Conservation (phyloP, 1,139 yeast genomes). For the Geotrichum australiense region DNA sequence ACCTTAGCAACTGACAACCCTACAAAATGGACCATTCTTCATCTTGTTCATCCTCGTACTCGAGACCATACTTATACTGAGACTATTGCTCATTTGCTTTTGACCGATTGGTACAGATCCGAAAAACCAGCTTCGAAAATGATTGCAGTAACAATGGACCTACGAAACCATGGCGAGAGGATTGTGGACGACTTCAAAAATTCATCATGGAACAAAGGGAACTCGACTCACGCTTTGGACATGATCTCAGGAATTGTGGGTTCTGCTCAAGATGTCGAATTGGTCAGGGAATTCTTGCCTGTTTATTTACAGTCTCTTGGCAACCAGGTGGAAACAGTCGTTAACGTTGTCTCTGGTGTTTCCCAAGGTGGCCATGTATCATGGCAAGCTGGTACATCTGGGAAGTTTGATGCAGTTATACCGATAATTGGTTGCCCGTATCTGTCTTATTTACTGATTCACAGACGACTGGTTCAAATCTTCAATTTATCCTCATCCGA, state of each 20-base stretch:
- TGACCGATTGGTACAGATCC: constrained; percentile 13
- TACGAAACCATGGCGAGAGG: constrained; percentile 56
- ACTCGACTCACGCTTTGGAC: constrained; percentile 47
- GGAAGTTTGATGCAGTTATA: constrained; percentile 12
- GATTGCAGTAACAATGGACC: constrained; percentile 50
- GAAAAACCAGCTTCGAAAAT: constrained; percentile 22
- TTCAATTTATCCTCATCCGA: constrained; percentile 1
- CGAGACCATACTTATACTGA: constrained; percentile 22
- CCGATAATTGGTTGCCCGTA: constrained; percentile 18
- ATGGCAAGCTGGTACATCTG: constrained; percentile 28
- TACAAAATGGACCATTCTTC: constrained; percentile 22
- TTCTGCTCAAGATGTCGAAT: constrained; percentile 43
- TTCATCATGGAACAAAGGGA: constrained; percentile 43
- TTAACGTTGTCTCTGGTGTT: constrained; percentile 45
- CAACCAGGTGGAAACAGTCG: constrained; percentile 19
- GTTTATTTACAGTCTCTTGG: constrained; percentile 31
- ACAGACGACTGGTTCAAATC: constrained; percentile 16
- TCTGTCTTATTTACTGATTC: constrained; percentile 14
- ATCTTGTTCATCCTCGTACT: constrained; percentile 27
- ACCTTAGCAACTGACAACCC: constrained; percentile 6
- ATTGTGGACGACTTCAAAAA: constrained; percentile 37
- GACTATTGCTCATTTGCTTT: constrained; percentile 21
- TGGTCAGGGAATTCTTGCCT: constrained; percentile 46
- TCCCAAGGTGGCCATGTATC: constrained; percentile 58
- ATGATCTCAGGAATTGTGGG: constrained; percentile 49